Percentiles rank a stretch among this genome's conserved stretches.
Conservation (phyloP, 805 yeast genomes). For the Candida bentonensis region DNA sequence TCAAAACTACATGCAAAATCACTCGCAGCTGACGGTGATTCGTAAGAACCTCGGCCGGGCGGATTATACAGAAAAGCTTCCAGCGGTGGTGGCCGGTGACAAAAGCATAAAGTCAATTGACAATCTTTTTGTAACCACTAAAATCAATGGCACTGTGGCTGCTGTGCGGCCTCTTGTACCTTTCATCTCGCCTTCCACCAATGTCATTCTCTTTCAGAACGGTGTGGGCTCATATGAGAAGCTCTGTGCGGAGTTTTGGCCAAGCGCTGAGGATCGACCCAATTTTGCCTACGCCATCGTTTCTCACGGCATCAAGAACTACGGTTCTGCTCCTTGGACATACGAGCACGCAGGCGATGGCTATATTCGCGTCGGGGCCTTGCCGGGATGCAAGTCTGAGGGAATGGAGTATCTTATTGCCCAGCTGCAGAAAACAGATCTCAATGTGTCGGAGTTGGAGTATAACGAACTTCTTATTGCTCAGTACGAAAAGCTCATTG, state of each 20-base stretch:
- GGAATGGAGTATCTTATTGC: not conserved
- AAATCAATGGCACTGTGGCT: slow-evolving; percentile 54
- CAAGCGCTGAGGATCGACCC: slow-evolving; percentile 32
- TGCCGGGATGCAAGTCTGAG: slow-evolving; percentile 1
- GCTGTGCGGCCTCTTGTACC: slow-evolving; percentile 47
- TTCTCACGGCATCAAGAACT: slow-evolving; percentile 64
- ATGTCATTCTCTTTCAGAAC: slow-evolving; percentile 63
- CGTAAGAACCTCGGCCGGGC: slow-evolving; percentile 6
- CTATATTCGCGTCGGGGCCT: slow-evolving; percentile 24
- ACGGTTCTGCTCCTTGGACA: slow-evolving; percentile 24
- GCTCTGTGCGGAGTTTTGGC: slow-evolving; percentile 42
- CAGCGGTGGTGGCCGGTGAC: slow-evolving; percentile 9
- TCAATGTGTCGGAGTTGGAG: slow-evolving; percentile 11
- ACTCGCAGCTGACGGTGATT: slow-evolving; percentile 7
- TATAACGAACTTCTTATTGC: slow-evolving; percentile 37
- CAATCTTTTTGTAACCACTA: slow-evolving; percentile 62
- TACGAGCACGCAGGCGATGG: slow-evolving; percentile 65
- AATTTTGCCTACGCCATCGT: slow-evolving; percentile 59
- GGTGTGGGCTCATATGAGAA: slow-evolving; percentile 63
- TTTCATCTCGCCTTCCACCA: slow-evolving; percentile 34
- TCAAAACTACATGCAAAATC: slow-evolving; percentile 24
- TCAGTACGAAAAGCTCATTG: slow-evolving; percentile 63
- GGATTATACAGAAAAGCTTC: slow-evolving; percentile 6
- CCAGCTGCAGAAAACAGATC: slow-evolving; percentile 2
- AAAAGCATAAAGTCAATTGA: slow-evolving; percentile 24